Conservation (phyloP, 2,329 filamentous ascomycete genomes). For the Colletotrichum caudatum region DNA sequence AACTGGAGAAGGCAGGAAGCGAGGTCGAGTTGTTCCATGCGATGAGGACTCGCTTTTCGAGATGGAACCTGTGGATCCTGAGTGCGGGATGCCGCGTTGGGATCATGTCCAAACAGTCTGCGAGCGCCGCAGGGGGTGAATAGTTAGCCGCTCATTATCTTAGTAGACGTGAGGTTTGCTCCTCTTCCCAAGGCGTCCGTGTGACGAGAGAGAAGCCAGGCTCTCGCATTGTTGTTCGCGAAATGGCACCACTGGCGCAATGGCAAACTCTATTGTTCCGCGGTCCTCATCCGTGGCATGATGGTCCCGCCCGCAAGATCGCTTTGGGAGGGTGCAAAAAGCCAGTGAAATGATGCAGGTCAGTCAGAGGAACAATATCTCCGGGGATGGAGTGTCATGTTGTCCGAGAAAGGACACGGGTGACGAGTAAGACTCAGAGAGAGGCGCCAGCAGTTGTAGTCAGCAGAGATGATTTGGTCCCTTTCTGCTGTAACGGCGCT, state of each 20-base stretch:
- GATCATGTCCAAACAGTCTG: neutral
- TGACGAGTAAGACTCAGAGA: neutral
- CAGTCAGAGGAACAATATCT: neutral
- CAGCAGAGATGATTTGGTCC: no score
- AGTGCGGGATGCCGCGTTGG: neutral
- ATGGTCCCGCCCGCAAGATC: neutral
- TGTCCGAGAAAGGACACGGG: neutral
- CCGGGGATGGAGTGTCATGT: neutral
- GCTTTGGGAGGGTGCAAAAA: neutral
- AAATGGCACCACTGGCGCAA: neutral
- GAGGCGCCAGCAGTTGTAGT: neutral
- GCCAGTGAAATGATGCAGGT: neutral
- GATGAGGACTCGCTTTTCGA: neutral
- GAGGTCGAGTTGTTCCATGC: conserved; percentile 1
- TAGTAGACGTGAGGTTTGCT: neutral
- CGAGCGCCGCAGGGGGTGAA: neutral
- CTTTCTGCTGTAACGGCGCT: neutral
- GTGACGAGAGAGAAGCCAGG: neutral
- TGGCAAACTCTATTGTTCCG: neutral
- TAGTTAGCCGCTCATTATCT: neutral
- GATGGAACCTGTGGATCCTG: conserved; percentile 2
- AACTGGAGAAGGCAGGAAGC: conserved; percentile 11
- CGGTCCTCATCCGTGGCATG: neutral
- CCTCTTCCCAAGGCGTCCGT: neutral
- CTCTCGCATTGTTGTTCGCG: neutral